phyloP scores from a whole-genome alignment of 148 eudicot genomes.

The Rhododendron simsii region DNA sequence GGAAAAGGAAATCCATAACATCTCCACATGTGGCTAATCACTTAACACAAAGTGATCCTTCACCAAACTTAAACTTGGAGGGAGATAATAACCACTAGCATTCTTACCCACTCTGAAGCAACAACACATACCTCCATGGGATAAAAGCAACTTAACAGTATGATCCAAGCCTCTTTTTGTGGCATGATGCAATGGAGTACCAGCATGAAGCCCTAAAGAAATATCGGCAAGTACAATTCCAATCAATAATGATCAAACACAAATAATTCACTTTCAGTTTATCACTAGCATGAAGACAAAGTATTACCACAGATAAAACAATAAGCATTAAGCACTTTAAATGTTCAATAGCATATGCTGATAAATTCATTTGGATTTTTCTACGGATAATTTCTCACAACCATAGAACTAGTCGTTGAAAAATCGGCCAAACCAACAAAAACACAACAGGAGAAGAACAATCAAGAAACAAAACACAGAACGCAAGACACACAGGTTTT shows the following conservation, averaged over 20 bases:
- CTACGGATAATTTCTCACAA: background rate
- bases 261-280: background rate
- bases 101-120: background rate
- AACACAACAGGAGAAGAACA: background rate
- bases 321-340: background rate
- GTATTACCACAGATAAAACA: background rate
- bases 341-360: background rate
- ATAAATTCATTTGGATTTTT: background rate
- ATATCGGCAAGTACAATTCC: background rate
- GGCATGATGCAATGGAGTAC: constrained; percentile 64
- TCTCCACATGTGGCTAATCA: background rate
- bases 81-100: background rate
- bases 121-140: constrained; percentile 42
- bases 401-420: background rate
- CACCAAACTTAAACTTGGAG: background rate
- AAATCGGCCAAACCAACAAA: background rate
- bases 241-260: background rate
- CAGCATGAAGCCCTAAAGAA: constrained; percentile 46
- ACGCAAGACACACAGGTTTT: background rate
- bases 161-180: constrained; percentile 51
- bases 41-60: background rate
- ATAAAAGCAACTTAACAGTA: constrained; percentile 46
- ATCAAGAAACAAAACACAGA: background rate
- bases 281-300: background rate
- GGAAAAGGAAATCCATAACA: background rate